Evolutionary conservation across 257 asterid species (phyloP), one percentile per base, ranked within the genome.

Genomic region (Lantana camara): DNA sequence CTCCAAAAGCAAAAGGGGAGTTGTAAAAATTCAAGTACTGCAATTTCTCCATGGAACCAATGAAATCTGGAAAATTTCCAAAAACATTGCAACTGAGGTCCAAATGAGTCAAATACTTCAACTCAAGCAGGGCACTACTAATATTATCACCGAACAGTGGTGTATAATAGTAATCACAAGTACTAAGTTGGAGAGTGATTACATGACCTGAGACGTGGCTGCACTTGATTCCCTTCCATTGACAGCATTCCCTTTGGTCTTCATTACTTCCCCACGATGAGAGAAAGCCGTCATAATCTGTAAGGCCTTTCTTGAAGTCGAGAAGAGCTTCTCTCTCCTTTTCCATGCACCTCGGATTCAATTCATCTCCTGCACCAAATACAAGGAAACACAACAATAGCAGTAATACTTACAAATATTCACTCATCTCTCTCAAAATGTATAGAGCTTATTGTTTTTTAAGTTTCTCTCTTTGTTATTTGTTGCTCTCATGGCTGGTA

Each of bases 121-220:
- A 67, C 29, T 47, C 74, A 13, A 75, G 66, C 32, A 80, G 56
- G 9, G 58, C 58, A 51, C 23, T 27, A 32, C 68, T 53, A 4
- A 76, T 53, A 4, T 69, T 67, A 61, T 82, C 77, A 67, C 47
- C 20, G n/a, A n/a, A n/a, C 47, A 74, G 54, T 17, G 3, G 9
- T 5, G 10, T 15, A 2, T 30, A 30, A 2, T 30, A n/a, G n/a
- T n/a, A n/a, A n/a, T n/a, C 24, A 8, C 5, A 56, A n/a, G n/a
- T n/a, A n/a, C n/a, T n/a, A n/a, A n/a, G n/a, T n/a, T n/a, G n/a
- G n/a, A n/a, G n/a, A n/a, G n/a, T n/a, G n/a, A n/a, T n/a, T n/a
- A n/a, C n/a, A n/a, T n/a, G n/a, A n/a, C n/a, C n/a, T n/a, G n/a
- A n/a, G n/a, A n/a, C n/a, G n/a, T n/a, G n/a, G n/a, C n/a, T n/a